phyloP scores from a whole-genome alignment of 192 early-diverging fungal species.

The Mortierella alpina region DNA sequence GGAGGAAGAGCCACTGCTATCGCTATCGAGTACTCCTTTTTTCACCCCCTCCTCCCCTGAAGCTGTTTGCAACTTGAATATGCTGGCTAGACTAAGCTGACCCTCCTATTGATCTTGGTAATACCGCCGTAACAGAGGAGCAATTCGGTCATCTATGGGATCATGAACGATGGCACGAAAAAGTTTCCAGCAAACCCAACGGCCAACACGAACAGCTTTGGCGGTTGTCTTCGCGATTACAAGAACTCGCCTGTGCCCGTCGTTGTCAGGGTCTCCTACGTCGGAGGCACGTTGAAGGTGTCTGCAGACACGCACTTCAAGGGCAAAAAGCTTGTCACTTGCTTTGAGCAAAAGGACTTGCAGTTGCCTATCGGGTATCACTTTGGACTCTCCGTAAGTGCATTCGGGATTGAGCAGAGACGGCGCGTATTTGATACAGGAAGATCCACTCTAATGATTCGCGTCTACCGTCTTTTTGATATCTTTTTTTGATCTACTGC shows the following conservation, averaged over 20 bases:
- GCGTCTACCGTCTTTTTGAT: background rate
- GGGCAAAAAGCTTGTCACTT: constrained; percentile 65
- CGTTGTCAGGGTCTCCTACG: constrained; percentile 69
- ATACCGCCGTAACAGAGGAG: constrained; percentile 41
- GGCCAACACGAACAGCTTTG: constrained; percentile 36
- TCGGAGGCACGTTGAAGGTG: constrained; percentile 63
- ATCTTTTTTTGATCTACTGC: background rate
- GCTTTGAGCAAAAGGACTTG: constrained; percentile 65
- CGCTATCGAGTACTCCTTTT: background rate
- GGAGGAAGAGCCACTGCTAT: background rate
- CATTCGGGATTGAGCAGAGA: background rate
- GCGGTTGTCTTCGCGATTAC: constrained; percentile 75
- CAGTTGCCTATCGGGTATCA: constrained; percentile 75
- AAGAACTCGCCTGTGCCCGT: constrained; percentile 68
- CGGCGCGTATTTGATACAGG: too few species aligned
- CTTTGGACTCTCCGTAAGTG: constrained; percentile 76
- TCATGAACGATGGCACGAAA: constrained; percentile 73
- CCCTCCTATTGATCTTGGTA: background rate
- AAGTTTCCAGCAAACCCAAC: constrained; percentile 37
- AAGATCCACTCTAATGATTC: background rate
- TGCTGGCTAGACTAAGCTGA: background rate
- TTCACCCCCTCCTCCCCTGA: background rate
- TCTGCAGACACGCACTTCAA: constrained; percentile 62
- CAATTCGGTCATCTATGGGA: constrained; percentile 67
- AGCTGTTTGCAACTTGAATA: background rate